Evolutionary conservation across 1,284 basidiomycete genomes (phyloP).

Genomic region (Melanopsichium pennsylvanicum): DNA sequence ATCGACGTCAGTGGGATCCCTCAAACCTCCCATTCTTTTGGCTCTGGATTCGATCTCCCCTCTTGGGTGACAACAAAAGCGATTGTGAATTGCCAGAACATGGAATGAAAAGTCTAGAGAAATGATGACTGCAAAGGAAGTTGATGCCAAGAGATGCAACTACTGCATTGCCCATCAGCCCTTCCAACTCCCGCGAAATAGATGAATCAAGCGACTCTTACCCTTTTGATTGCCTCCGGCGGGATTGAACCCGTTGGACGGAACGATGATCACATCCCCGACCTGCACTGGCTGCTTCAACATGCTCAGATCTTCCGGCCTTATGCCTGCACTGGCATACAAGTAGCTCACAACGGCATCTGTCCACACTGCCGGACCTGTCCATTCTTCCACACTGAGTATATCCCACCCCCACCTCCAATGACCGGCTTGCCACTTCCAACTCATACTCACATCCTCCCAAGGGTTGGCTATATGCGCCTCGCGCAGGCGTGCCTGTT

Average conservation of each 20-base stretch:
- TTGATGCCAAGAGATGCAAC: no score
- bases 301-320: constrained; percentile 33
- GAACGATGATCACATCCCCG: constrained; percentile 38
- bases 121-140: no score
- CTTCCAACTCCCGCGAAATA: constrained; percentile 48
- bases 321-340: constrained; percentile 35
- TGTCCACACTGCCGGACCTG: constrained; percentile 42
- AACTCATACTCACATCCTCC: constrained; percentile 27
- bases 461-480: constrained; percentile 19
- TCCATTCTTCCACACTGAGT: constrained; percentile 44
- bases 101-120: no score
- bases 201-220: constrained; percentile 30
- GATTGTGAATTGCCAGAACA: no score
- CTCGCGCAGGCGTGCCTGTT: constrained; percentile 16
- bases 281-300: constrained; percentile 43
- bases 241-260: constrained; percentile 36
- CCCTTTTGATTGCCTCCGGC: constrained; percentile 1
- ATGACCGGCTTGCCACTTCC: constrained; percentile 44
- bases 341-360: constrained; percentile 43
- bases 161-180: no score
- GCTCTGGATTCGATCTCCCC: no score
- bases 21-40: no score
- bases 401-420: constrained; percentile 45
- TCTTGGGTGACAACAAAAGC: no score
- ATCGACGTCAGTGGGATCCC: no score